phyloP scores from a whole-genome alignment of 2,329 filamentous ascomycete genomes.

The Alternaria sp. region DNA sequence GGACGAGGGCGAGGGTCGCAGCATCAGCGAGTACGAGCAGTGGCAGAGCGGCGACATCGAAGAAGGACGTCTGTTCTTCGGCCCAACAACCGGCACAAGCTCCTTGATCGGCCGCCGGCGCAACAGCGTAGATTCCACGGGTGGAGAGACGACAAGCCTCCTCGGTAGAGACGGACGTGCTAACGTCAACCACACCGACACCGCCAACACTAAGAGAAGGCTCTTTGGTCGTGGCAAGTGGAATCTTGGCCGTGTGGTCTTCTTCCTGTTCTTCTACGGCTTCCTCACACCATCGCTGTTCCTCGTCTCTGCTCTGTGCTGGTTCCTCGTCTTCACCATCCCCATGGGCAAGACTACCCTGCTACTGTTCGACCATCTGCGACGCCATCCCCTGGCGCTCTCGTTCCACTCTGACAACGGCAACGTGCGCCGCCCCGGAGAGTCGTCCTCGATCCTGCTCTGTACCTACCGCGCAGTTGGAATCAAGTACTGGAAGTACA shows the following conservation, averaged over 20 bases:
- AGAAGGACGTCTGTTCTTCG: slow-evolving; percentile 94
- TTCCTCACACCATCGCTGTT: slow-evolving; percentile 86
- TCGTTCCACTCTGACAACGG: slow-evolving; percentile 89
- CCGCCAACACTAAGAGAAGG: slow-evolving; percentile 70
- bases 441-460: slow-evolving; percentile 83
- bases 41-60: slow-evolving; percentile 98
- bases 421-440: slow-evolving; percentile 72
- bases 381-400: slow-evolving; percentile 88
- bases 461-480: slow-evolving; percentile 98
- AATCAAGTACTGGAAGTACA: slow-evolving; percentile 98
- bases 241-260: slow-evolving; percentile 92
- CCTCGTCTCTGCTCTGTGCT: slow-evolving; percentile 85
- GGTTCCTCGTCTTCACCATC: slow-evolving; percentile 96
- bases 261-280: slow-evolving; percentile 96
- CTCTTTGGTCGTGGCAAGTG: slow-evolving; percentile 95
- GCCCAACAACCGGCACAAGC: slow-evolving; percentile 70
- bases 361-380: slow-evolving; percentile 86
- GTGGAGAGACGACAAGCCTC: slow-evolving; percentile 88
- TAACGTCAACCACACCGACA: slow-evolving; percentile 48
- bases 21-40: slow-evolving; percentile 98
- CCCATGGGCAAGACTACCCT: slow-evolving; percentile 97
- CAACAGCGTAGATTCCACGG: slow-evolving; percentile 85
- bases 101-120: slow-evolving; percentile 86
- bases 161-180: slow-evolving; percentile 71
- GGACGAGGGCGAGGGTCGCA: slow-evolving; percentile 92